Conservation (phyloP, 78 protist genomes). For the Dictyostelium firmibasis region DNA sequence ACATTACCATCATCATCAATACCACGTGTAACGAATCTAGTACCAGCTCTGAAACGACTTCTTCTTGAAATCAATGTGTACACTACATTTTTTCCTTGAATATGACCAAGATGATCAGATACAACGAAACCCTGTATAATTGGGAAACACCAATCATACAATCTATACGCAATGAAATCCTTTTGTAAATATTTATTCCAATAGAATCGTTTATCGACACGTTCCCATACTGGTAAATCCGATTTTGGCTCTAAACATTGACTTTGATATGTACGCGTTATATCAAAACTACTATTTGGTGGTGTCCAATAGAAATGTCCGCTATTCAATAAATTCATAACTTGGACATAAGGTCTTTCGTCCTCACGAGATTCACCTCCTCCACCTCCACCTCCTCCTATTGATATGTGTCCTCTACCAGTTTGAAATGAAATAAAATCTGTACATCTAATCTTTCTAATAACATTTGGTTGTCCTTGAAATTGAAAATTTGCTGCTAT, state of each 20-base stretch:
- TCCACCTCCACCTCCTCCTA: background rate
- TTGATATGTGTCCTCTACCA: slow-evolving; percentile 13
- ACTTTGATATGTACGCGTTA: slow-evolving; percentile 48
- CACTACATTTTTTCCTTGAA: background rate
- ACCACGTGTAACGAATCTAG: slow-evolving; percentile 90
- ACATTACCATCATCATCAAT: slow-evolving; percentile 91
- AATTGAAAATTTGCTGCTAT: slow-evolving; percentile 27
- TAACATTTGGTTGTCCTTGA: slow-evolving; percentile 61
- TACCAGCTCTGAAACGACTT: slow-evolving; percentile 87
- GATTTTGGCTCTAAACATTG: slow-evolving; percentile 40
- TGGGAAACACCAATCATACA: slow-evolving; percentile 82
- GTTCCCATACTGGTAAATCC: slow-evolving; percentile 49
- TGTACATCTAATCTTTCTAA: slow-evolving; percentile 38
- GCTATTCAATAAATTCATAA: slow-evolving; percentile 54
- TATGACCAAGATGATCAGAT: background rate
- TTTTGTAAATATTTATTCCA: slow-evolving; percentile 71
- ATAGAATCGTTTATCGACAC: slow-evolving; percentile 73
- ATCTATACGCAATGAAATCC: slow-evolving; percentile 66
- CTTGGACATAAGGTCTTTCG: slow-evolving; percentile 50
- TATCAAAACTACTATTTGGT: slow-evolving; percentile 30
- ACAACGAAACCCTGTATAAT: slow-evolving; percentile 64
- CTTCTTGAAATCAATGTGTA: slow-evolving; percentile 77
- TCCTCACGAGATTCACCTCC: background rate
- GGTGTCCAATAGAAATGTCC: slow-evolving; percentile 73
- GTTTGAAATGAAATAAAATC: slow-evolving; percentile 59